Base-by-base conservation (phyloP, 1,284 basidiomycete genomes). In the Melampsora abietis-canadensis region DNA sequence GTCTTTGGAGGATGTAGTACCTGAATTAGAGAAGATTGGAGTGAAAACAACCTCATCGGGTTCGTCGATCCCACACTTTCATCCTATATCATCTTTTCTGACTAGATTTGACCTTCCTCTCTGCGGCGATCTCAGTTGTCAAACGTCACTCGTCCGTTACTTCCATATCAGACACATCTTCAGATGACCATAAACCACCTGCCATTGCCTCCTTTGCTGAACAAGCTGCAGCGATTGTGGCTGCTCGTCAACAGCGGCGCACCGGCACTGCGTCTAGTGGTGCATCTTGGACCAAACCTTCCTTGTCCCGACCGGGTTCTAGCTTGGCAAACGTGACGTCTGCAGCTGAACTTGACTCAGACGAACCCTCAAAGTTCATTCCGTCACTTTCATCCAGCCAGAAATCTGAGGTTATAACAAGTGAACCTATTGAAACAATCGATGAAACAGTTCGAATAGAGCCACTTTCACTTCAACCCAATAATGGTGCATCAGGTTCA, bases 201-300 rank as follows among this genome's bases (percentile, higher is more conserved):
- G 19, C 46, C 19, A 59, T 40, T 31, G 37, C 65, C 10, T 66
- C 72, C 19, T 75, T 75, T 61, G 72, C 72, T 48, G 72, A 75
- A 62, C 72, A 75, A 44, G 72, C 72, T 17, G 72, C 72, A 17
- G 65, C 65, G 8, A 67, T 67, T 15, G 72, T 75, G 27, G 72
- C 72, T 47, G 65, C 64, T 34, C 72, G 72, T 48, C 57, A 75
- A 31, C 27, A 48, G 24, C 70, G 70, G 17, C 34, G 34, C 51
- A 66, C 63, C 40, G 51, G 51, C 17, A 65, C 70, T 14, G 47
- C 51, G 21, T 73, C 70, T 1, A 51, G 61, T n/a, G 21, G 24
- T 7, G 51, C 51, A 21, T 54, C 51, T 21, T 54, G 51, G 51
- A 54, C 51, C 17, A 54, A 54, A 27, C 40, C 48, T 66, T 57